Conservation (phyloP, 2,329 filamentous ascomycete species). For the Spiromastix sp. region DNA sequence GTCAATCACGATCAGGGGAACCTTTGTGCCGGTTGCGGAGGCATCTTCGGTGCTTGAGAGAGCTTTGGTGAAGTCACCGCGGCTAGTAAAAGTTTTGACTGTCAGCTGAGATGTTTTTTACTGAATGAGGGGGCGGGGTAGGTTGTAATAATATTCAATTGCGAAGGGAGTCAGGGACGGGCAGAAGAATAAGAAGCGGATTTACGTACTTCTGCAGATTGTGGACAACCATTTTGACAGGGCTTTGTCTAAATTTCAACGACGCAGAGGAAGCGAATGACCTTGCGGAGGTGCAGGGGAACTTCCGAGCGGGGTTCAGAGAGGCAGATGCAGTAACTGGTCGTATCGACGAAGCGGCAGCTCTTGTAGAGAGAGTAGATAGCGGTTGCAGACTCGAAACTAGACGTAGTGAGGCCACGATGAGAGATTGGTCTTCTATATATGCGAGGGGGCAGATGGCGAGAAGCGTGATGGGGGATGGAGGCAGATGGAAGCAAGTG, state of each 20-base stretch:
- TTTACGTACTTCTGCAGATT: conserved; percentile 29
- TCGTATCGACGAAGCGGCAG: background rate
- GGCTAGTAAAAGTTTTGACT: conserved; percentile 15
- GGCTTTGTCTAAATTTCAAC: conserved; percentile 34
- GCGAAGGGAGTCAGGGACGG: conserved; percentile 12
- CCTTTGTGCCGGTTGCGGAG: conserved; percentile 39
- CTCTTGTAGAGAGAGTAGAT: background rate
- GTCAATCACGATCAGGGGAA: conserved; percentile 44
- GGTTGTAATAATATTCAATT: conserved; percentile 16
- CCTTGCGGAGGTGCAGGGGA: conserved; percentile 11
- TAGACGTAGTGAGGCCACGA: conserved; percentile 16
- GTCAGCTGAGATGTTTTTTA: conserved; percentile 2
- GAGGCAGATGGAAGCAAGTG: background rate
- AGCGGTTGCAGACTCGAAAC: background rate
- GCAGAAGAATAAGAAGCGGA: conserved; percentile 5
- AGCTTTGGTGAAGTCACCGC: conserved; percentile 33
- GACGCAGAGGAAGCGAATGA: conserved; percentile 20
- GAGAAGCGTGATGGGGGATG: background rate
- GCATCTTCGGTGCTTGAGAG: conserved; percentile 42
- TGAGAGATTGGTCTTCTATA: conserved; percentile 15
- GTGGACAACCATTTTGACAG: conserved; percentile 37
- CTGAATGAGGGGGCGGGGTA: conserved; percentile 2
- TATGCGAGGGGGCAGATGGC: conserved; percentile 1
- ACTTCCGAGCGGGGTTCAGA: conserved; percentile 1
- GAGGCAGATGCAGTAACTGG: background rate